Evolutionary conservation across 306 rosid genomes (phyloP).

Genomic region (Citrullus amarus): DNA sequence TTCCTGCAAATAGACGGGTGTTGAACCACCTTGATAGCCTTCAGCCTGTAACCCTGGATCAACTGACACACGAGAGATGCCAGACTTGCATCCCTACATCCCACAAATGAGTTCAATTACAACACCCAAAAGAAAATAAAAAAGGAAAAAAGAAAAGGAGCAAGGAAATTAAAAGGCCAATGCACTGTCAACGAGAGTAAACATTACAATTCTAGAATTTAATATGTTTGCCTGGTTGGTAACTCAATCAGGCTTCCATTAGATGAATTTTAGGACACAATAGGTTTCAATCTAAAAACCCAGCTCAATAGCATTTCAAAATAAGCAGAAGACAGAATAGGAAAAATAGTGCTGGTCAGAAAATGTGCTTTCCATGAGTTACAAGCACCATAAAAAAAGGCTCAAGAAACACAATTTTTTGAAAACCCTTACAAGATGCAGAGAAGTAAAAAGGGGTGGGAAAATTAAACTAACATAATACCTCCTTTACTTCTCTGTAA

Average conservation of each 20-base stretch:
- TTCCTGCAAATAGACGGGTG: constrained; percentile 24
- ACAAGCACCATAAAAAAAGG: not conserved
- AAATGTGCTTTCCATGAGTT: not conserved
- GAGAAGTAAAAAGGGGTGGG: not conserved
- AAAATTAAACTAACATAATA: constrained; percentile 11
- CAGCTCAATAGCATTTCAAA: not conserved
- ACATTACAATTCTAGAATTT: not conserved
- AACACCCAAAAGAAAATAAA: not conserved
- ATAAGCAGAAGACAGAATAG: not conserved
- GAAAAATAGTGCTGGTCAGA: not conserved
- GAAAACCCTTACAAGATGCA: not conserved
- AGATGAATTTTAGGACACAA: not conserved
- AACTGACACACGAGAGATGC: constrained; percentile 28
- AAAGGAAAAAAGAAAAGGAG: not conserved
- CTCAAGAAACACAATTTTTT: not conserved
- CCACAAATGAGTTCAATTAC: constrained; percentile 14
- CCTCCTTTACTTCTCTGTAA: constrained; percentile 60
- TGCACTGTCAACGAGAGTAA: not conserved
- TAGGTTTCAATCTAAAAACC: not conserved
- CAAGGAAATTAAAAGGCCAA: not conserved
- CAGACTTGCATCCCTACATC: constrained; percentile 44
- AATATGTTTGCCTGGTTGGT: not conserved
- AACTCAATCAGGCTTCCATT: not conserved
- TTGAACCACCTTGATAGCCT: constrained; percentile 28
- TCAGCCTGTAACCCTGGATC: constrained; percentile 32